Conservation (phyloP, 2,329 filamentous ascomycete species). For the Alternaria consortialis region DNA sequence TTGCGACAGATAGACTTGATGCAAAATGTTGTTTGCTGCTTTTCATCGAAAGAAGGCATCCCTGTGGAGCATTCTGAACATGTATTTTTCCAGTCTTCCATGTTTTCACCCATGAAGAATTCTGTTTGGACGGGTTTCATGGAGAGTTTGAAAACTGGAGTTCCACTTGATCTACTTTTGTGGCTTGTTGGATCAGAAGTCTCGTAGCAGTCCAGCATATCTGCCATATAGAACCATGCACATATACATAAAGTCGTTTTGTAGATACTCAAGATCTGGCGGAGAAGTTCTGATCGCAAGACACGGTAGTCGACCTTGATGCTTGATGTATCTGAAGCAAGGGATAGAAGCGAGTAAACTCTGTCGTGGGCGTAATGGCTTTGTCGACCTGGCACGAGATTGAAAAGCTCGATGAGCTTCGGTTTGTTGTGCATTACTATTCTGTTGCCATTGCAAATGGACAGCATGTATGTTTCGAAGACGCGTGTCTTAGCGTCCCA, state of each 20-base stretch:
- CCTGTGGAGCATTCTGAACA: not conserved
- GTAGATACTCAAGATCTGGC: not conserved
- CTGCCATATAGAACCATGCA: not conserved
- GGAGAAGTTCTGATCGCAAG: not conserved
- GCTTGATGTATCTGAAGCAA: not conserved
- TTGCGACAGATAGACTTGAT: not conserved
- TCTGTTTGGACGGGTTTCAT: not conserved
- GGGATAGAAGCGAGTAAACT: not conserved
- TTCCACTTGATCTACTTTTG: not conserved
- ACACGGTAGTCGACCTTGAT: not conserved
- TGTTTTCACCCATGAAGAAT: not conserved
- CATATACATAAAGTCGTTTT: conserved; percentile 1
- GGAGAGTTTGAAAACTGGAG: not conserved
- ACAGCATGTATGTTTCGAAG: too few species aligned
- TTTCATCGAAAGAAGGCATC: not conserved
- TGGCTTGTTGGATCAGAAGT: not conserved
- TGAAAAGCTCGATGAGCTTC: not conserved
- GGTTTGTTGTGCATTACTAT: not conserved
- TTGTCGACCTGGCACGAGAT: not conserved
- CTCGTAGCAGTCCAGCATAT: not conserved
- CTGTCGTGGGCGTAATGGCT: not conserved
- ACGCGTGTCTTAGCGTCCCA: too few species aligned
- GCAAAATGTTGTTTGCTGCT: not conserved
- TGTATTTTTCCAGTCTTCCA: not conserved
- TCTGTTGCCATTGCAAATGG: too few species aligned